These are phyloP conservation scores for Cryptococcus sp. DNA, from an alignment of 1,284 basidiomycete species.

Conservation along the genomic window DNA sequence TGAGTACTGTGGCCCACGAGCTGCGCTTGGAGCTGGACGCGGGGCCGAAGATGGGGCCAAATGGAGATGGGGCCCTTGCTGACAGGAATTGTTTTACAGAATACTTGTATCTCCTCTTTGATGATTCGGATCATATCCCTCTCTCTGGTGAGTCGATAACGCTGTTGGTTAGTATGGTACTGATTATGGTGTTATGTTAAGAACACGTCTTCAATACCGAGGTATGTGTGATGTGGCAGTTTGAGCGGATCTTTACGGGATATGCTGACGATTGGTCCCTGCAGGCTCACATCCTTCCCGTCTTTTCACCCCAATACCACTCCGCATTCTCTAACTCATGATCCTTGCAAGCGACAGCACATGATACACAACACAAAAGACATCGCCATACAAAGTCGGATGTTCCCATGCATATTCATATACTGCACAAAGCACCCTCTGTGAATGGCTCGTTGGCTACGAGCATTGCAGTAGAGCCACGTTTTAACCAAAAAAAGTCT, in stretches of 20 bases:
- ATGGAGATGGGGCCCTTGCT: too few species aligned
- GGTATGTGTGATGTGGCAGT: constrained; percentile 52
- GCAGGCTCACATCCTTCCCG: constrained; percentile 52
- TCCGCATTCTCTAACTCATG: constrained; percentile 43
- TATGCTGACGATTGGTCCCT: background rate
- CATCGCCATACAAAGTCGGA: too few species aligned
- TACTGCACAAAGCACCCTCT: too few species aligned
- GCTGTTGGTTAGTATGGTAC: constrained; percentile 16
- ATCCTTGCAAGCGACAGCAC: background rate
- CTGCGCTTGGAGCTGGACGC: background rate
- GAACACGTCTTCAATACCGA: constrained; percentile 96
- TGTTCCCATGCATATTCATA: too few species aligned
- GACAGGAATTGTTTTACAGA: constrained; percentile 49
- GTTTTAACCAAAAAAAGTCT: too few species aligned
- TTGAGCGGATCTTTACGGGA: background rate
- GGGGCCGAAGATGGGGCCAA: background rate
- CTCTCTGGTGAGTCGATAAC: constrained; percentile 62
- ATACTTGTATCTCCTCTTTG: constrained; percentile 88
- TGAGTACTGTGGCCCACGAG: constrained; percentile 27
- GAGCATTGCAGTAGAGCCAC: too few species aligned
- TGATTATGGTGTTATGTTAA: constrained; percentile 37
- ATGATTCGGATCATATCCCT: constrained; percentile 69
- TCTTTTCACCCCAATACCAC: constrained; percentile 45
- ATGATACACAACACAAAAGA: too few species aligned
- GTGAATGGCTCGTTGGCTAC: too few species aligned